Conservation (phyloP, 257 asterid species). For the Osmanthus fragrans region DNA sequence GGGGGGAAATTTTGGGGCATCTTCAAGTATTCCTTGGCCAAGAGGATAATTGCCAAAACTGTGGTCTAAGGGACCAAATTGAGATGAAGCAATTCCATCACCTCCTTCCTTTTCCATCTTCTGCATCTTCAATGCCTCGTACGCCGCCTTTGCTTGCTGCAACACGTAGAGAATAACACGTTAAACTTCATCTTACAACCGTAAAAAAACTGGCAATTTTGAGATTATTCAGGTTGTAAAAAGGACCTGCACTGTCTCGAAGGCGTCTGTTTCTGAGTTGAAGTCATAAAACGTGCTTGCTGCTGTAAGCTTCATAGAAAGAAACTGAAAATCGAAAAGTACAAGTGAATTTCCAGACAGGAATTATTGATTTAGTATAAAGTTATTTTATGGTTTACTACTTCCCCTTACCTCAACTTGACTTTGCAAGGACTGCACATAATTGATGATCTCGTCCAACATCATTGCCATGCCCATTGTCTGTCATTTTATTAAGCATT, state of each 20-base stretch:
- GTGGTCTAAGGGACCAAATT: conserved; percentile 38
- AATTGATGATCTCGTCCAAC: conserved; percentile 90
- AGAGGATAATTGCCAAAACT: conserved; percentile 42
- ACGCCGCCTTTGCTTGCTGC: conserved; percentile 66
- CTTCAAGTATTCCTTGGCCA: conserved; percentile 49
- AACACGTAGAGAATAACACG: background rate
- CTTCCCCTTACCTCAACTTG: conserved; percentile 75
- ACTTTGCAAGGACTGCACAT: conserved; percentile 85
- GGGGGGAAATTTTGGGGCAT: conserved; percentile 10
- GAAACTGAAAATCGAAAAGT: conserved; percentile 51
- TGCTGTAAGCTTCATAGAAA: conserved; percentile 85
- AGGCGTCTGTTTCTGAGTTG: conserved; percentile 53
- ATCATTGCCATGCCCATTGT: conserved; percentile 96
- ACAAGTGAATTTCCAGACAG: background rate
- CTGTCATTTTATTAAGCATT: conserved; percentile 44
- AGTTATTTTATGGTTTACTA: background rate
- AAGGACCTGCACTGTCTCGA: conserved; percentile 56
- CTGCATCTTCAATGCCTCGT: conserved; percentile 55
- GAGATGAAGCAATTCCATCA: conserved; percentile 42
- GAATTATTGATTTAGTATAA: background rate
- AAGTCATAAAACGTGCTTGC: conserved; percentile 66
- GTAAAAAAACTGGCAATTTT: background rate
- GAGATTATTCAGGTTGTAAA: background rate
- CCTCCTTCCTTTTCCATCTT: conserved; percentile 35
- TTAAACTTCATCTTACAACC: background rate